phyloP scores from a whole-genome alignment of 1,139 yeast genomes.

The Suhomyces bokatorum region DNA sequence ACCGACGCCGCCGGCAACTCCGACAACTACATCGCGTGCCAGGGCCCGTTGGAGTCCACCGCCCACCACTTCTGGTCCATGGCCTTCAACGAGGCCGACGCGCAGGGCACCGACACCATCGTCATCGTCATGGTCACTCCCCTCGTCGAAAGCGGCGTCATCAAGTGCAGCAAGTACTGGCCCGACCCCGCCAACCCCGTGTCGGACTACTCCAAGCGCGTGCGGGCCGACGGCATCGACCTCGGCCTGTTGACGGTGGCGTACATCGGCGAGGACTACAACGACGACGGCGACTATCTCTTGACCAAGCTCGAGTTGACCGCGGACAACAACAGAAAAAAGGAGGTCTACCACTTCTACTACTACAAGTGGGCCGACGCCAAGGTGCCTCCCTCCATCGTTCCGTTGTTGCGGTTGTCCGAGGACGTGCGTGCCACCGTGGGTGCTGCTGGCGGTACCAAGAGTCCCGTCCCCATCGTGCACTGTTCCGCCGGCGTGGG shows the following conservation, averaged over 20 bases:
- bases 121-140: constrained; percentile 89
- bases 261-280: constrained; percentile 21
- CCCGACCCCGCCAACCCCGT: constrained; percentile 31
- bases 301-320: constrained; percentile 32
- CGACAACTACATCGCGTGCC: constrained; percentile 40
- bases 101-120: constrained; percentile 39
- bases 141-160: constrained; percentile 54
- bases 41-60: constrained; percentile 67
- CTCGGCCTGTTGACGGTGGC: constrained; percentile 22
- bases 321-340: constrained; percentile 24
- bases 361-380: constrained; percentile 62
- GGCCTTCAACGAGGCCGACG: constrained; percentile 55
- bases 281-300: constrained; percentile 27
- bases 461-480: constrained; percentile 41
- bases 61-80: constrained; percentile 82
- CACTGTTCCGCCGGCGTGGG: constrained; percentile 91
- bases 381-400: constrained; percentile 44
- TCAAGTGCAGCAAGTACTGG: constrained; percentile 82
- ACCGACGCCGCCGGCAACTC: constrained; percentile 7
- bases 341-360: constrained; percentile 52
- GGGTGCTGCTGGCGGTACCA: constrained; percentile 1
- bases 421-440: constrained; percentile 20
- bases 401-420: constrained; percentile 38
- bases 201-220: constrained; percentile 23
- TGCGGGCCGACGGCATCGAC: constrained; percentile 27